phyloP scores from a whole-genome alignment of 768 basidiomycete genomes.

The Kwoniella heveanensis region DNA sequence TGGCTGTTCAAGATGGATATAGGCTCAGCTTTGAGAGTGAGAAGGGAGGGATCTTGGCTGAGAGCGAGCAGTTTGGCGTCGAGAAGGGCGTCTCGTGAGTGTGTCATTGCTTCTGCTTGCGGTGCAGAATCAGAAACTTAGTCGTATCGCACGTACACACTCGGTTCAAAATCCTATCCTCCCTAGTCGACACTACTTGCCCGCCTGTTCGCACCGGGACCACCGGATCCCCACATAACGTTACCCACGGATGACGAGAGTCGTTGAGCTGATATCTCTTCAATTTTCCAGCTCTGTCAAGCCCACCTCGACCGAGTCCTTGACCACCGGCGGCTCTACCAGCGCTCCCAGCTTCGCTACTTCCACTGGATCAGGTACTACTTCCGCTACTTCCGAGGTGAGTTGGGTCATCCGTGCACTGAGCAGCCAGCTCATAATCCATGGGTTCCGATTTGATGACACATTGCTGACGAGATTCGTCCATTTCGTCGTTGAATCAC shows the following conservation, averaged over 20 bases:
- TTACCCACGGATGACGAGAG: too few species aligned
- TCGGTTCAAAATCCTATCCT: too few species aligned
- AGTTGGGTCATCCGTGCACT: background rate
- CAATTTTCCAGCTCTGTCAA: constrained; percentile 8
- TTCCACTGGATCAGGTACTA: constrained; percentile 1
- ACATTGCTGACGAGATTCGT: too few species aligned
- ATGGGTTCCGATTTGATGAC: too few species aligned
- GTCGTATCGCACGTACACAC: too few species aligned
- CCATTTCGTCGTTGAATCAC: too few species aligned
- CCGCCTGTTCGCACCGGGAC: too few species aligned
- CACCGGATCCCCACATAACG: too few species aligned
- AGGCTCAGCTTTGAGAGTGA: constrained; percentile 30
- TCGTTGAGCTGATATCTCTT: background rate
- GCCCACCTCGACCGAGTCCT: constrained; percentile 11
- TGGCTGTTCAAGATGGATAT: constrained; percentile 22
- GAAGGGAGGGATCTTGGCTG: constrained; percentile 38
- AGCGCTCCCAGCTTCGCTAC: constrained; percentile 21
- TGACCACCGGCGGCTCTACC: constrained; percentile 20
- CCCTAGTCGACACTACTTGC: too few species aligned
- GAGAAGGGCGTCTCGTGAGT: constrained; percentile 36
- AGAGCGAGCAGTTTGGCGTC: constrained; percentile 43
- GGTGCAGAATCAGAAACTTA: too few species aligned
- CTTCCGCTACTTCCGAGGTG: constrained; percentile 13
- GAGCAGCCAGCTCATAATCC: too few species aligned
- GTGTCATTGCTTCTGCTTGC: too few species aligned